These are phyloP conservation scores for Cyclostephanos invisitatus DNA, from an alignment of 108 stramenopile species.

Conservation along the genomic window DNA sequence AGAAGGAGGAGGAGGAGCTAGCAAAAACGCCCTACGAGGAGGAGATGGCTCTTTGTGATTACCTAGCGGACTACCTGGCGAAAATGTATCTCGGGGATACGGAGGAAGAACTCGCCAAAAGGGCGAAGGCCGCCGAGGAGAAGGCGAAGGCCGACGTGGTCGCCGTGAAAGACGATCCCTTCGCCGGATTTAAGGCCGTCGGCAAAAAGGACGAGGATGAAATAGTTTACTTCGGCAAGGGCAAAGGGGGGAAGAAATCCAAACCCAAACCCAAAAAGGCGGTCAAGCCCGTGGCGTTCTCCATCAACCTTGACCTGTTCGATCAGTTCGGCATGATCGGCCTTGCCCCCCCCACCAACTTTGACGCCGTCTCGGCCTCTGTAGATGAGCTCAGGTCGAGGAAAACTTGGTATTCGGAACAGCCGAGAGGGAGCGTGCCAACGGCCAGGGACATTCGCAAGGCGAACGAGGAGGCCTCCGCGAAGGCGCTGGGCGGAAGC, in stretches of 20 bases:
- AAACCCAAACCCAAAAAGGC: slow-evolving; percentile 60
- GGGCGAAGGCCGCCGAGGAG: slow-evolving; percentile 34
- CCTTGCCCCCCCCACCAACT: slow-evolving; percentile 75
- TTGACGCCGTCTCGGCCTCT: slow-evolving; percentile 72
- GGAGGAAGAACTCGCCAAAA: slow-evolving; percentile 41
- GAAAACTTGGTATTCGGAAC: slow-evolving; percentile 92
- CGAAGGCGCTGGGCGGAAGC: slow-evolving; percentile 33
- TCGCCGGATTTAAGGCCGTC: slow-evolving; percentile 76
- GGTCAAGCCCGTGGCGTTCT: slow-evolving; percentile 64
- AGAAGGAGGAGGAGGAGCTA: slow-evolving; percentile 91
- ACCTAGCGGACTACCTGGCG: slow-evolving; percentile 86
- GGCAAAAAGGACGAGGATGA: slow-evolving; percentile 75
- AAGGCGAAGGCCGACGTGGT: slow-evolving; percentile 64
- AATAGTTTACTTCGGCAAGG: slow-evolving; percentile 69
- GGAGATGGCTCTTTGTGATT: slow-evolving; percentile 95
- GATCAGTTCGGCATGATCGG: slow-evolving; percentile 85
- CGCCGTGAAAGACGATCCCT: slow-evolving; percentile 84
- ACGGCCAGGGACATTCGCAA: slow-evolving; percentile 90
- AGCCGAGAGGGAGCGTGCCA: slow-evolving; percentile 90
- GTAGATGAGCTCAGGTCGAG: slow-evolving; percentile 88
- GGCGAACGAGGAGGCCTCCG: slow-evolving; percentile 64
- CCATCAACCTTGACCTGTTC: slow-evolving; percentile 79
- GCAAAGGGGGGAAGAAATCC: slow-evolving; percentile 71
- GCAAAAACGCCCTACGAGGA: slow-evolving; percentile 97
- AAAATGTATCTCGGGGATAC: slow-evolving; percentile 60